phyloP scores from a whole-genome alignment of 805 yeast genomes.

The Sungouiella thailandica region DNA sequence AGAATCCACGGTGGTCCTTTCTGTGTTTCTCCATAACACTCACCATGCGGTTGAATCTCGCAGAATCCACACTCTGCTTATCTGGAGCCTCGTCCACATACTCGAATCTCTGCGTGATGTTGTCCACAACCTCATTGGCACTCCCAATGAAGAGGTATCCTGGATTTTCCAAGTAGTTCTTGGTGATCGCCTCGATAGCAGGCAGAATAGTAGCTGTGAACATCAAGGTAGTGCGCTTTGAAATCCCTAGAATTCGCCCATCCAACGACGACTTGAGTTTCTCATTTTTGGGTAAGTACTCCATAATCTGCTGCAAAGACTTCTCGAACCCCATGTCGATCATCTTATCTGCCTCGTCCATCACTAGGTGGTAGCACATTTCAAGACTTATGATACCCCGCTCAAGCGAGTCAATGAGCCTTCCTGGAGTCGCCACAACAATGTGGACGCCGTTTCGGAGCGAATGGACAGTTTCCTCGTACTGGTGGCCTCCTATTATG shows the following conservation, averaged over 20 bases:
- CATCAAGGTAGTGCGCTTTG: slow-evolving; percentile 69
- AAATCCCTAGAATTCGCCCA: slow-evolving; percentile 31
- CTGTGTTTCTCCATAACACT: slow-evolving; percentile 36
- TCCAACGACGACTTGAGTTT: slow-evolving; percentile 22
- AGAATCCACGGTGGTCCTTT: slow-evolving; percentile 27
- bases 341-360: slow-evolving; percentile 97
- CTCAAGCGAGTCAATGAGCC: slow-evolving; percentile 76
- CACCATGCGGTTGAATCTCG: slow-evolving; percentile 40
- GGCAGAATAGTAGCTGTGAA: slow-evolving; percentile 92
- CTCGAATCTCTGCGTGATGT: slow-evolving; percentile 64
- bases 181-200: slow-evolving; percentile 60
- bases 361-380: slow-evolving; percentile 61
- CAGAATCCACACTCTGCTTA: slow-evolving; percentile 20
- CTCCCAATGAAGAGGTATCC: slow-evolving; percentile 64
- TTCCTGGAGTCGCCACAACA: slow-evolving; percentile 91
- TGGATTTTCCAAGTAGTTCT: slow-evolving; percentile 57
- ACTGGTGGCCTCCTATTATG: slow-evolving; percentile 86
- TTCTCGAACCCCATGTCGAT: slow-evolving; percentile 91
- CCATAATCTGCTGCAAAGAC: slow-evolving; percentile 60
- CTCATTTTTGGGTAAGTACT: slow-evolving; percentile 43
- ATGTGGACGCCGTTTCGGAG: slow-evolving; percentile 66
- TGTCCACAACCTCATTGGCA: slow-evolving; percentile 58
- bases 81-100: slow-evolving; percentile 30
- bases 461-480: slow-evolving; percentile 63
- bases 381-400: slow-evolving; percentile 55